A percentile compares a stretch with the other conserved stretches of the same genome.
Conservation (phyloP, 495 filamentous ascomycete species). For the Talaromyces ruber region DNA sequence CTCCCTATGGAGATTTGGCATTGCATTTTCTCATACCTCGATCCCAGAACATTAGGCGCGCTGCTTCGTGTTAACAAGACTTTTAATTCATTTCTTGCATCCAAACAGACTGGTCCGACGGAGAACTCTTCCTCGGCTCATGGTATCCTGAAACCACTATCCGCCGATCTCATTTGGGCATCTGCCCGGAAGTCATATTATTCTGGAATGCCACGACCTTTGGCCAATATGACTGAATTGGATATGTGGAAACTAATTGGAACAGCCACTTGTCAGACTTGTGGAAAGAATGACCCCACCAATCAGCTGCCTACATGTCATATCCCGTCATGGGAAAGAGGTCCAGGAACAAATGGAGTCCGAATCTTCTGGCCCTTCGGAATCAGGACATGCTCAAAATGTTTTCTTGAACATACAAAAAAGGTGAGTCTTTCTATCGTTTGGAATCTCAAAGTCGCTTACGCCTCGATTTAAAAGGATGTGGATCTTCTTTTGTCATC, state of each 20-base stretch:
- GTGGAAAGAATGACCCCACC: slow-evolving; percentile 15
- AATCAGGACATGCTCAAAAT: slow-evolving; percentile 50
- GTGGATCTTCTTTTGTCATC: slow-evolving; percentile 52
- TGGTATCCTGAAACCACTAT: slow-evolving; percentile 20
- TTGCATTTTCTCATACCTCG: slow-evolving; percentile 22
- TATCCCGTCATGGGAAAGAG: slow-evolving; percentile 31
- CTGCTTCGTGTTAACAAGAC: slow-evolving; percentile 19
- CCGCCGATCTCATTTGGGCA: slow-evolving; percentile 37
- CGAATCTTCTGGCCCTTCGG: slow-evolving; percentile 59
- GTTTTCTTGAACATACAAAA: slow-evolving; percentile 44
- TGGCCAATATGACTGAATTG: slow-evolving; percentile 29
- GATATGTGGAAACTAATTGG: slow-evolving; percentile 40
- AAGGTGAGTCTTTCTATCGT: slow-evolving; percentile 41
- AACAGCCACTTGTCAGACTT: slow-evolving; percentile 36
- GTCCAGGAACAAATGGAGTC: slow-evolving; percentile 43
- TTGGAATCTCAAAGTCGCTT: not conserved
- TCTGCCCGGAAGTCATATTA: slow-evolving; percentile 28
- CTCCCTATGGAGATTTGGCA: slow-evolving; percentile 26
- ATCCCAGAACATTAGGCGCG: slow-evolving; percentile 20
- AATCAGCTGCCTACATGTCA: slow-evolving; percentile 13
- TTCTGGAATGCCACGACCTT: slow-evolving; percentile 36
- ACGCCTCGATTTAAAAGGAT: slow-evolving; percentile 42
- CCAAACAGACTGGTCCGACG: slow-evolving; percentile 4
- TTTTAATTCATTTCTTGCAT: slow-evolving; percentile 27
- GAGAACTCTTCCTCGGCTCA: slow-evolving; percentile 7